A percentile compares a stretch with the other conserved stretches of the same genome.
Conservation (phyloP, 192 early-diverging fungal genomes). For the Entrophospora sp. region DNA sequence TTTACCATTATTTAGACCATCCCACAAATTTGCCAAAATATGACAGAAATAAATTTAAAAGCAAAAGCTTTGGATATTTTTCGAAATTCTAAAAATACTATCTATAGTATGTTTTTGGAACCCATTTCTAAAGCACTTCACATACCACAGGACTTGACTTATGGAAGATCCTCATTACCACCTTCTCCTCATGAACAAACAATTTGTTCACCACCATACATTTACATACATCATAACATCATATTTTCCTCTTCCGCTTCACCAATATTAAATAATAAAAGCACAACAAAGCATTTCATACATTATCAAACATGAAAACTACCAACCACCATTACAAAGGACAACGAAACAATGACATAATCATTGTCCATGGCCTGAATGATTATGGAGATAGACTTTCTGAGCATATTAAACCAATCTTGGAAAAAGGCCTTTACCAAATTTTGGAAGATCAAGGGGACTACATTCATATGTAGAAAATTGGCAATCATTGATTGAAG, state of each 20-base stretch:
- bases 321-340: background rate
- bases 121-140: too few relatives aligned
- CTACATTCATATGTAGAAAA: constrained; percentile 4
- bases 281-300: constrained; percentile 5
- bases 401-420: background rate
- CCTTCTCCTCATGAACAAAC: background rate
- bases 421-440: constrained; percentile 16
- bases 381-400: constrained; percentile 14
- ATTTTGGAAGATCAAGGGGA: constrained; percentile 15
- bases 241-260: constrained; percentile 10
- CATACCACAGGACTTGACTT: constrained; percentile 19
- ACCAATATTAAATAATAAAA: too few relatives aligned
- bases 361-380: constrained; percentile 9
- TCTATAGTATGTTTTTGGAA: too few relatives aligned
- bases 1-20: constrained; percentile 63
- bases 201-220: constrained; percentile 2
- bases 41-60: too few relatives aligned
- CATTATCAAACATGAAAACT: constrained; percentile 18
- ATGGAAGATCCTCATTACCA: constrained; percentile 1
- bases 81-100: too few relatives aligned
- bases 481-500: constrained; percentile 6
- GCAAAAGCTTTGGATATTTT: too few relatives aligned
- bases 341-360: constrained; percentile 1
- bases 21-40: constrained; percentile 88
- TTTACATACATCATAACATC: background rate